Conservation (phyloP, 768 basidiomycete species). For the Inosperma sp. region DNA sequence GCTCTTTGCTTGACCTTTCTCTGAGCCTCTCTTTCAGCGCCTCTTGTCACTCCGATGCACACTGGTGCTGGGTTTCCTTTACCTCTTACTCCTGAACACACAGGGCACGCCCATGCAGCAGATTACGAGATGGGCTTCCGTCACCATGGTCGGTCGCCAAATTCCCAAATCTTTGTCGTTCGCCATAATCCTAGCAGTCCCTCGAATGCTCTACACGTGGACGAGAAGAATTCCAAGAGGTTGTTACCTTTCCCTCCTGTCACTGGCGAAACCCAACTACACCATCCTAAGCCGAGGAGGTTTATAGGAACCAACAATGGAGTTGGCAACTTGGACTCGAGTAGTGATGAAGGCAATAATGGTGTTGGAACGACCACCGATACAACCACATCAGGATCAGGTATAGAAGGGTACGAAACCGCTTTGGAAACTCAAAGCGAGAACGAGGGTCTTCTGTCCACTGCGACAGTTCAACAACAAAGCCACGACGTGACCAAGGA, state of each 20-base stretch:
- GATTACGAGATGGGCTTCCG: constrained; percentile 20
- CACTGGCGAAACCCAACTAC: constrained; percentile 17
- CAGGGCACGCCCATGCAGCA: background rate
- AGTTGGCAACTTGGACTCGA: background rate
- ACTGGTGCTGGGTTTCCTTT: constrained; percentile 16
- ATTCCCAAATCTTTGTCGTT: constrained; percentile 18
- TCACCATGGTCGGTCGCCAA: constrained; percentile 10
- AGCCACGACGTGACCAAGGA: background rate
- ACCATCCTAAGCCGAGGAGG: constrained; percentile 23
- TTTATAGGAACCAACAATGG: constrained; percentile 16
- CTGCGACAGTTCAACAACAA: background rate
- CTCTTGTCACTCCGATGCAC: constrained; percentile 5
- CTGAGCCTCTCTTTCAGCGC: background rate
- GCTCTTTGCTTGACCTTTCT: background rate
- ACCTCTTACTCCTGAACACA: constrained; percentile 15
- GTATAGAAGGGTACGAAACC: constrained; percentile 1
- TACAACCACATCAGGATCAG: background rate
- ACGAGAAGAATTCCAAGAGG: constrained; percentile 8
- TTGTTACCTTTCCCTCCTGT: constrained; percentile 24
- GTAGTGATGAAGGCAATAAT: background rate
- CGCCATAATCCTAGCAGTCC: constrained; percentile 15
- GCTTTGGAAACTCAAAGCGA: constrained; percentile 1
- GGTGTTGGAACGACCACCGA: background rate
- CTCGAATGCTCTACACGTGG: background rate
- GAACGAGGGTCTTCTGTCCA: background rate